phyloP scores from a whole-genome alignment of 2,329 filamentous ascomycete species.

The Torrubiella hemipterigena region DNA sequence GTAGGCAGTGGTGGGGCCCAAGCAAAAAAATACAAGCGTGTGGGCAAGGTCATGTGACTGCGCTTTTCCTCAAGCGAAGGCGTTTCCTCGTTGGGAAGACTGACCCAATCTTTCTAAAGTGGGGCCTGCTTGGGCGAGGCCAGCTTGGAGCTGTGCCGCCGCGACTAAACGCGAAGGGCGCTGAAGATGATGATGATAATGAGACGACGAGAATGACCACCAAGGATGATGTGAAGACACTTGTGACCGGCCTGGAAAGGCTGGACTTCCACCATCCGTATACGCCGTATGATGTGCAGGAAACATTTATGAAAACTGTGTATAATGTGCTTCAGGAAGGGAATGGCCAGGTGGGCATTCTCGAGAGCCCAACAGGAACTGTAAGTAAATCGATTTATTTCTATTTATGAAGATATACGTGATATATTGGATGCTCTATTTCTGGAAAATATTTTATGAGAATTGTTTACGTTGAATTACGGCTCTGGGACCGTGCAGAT shows the following conservation, averaged over 20 bases:
- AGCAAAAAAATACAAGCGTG: too few relatives aligned
- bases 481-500: background rate
- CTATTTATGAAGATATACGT: too few relatives aligned
- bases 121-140: too few relatives aligned
- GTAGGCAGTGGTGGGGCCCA: too few relatives aligned
- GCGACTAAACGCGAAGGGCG: too few relatives aligned
- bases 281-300: constrained; percentile 76
- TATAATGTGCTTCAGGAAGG: constrained; percentile 64
- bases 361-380: constrained; percentile 87
- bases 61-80: too few relatives aligned
- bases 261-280: constrained; percentile 77
- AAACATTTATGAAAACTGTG: constrained; percentile 74
- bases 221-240: constrained; percentile 8
- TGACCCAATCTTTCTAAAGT: too few relatives aligned
- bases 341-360: constrained; percentile 68
- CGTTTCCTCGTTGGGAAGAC: too few relatives aligned
- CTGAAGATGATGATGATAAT: too few relatives aligned
- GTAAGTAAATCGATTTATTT: constrained; percentile 20
- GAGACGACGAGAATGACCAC: constrained; percentile 11
- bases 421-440: too few relatives aligned
- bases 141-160: too few relatives aligned
- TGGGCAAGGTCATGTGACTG: constrained; percentile 24
- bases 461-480: background rate
- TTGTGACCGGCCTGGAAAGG: constrained; percentile 14
- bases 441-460: too few relatives aligned